Percentiles rank a stretch among this genome's conserved stretches.
Evolutionary conservation across 2,329 filamentous ascomycete species (phyloP).

Genomic region (Botrytis cinerea): DNA sequence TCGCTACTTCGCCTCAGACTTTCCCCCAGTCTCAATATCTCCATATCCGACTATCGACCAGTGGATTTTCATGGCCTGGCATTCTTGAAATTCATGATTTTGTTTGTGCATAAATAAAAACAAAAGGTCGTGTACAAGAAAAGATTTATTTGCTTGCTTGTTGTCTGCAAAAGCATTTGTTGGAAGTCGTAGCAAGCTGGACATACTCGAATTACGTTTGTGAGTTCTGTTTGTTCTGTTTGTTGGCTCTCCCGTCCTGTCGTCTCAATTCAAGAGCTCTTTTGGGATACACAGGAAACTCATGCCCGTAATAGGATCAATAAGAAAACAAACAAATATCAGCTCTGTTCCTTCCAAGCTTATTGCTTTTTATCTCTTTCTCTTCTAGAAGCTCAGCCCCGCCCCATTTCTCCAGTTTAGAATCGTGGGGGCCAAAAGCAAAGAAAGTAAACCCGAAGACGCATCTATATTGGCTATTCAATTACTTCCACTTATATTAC

Average conservation of each 20-base stretch:
- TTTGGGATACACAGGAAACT: constrained; percentile 22
- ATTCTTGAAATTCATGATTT: not conserved
- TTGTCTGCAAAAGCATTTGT: constrained; percentile 4
- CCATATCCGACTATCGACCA: not conserved
- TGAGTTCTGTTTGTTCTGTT: constrained; percentile 21
- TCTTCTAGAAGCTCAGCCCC: constrained; percentile 28
- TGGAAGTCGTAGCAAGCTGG: constrained; percentile 9
- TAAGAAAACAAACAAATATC: constrained; percentile 22
- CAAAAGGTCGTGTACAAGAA: constrained; percentile 6
- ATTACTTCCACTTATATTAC: not conserved
- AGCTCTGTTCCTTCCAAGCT: constrained; percentile 11
- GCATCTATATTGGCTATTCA: not conserved
- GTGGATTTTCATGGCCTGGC: not conserved
- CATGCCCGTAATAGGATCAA: constrained; percentile 17
- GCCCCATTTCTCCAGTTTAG: constrained; percentile 25
- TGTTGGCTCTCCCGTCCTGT: constrained; percentile 11
- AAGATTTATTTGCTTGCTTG: constrained; percentile 1
- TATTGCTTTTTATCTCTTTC: constrained; percentile 10
- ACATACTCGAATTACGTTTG: constrained; percentile 18
- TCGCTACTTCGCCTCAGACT: constrained; percentile 15
- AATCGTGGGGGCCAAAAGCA: constrained; percentile 18
- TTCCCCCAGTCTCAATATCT: not conserved
- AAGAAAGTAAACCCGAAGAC: constrained; percentile 1
- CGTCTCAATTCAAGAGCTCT: not conserved
- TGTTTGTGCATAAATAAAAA: constrained; percentile 14